Percentiles rank a stretch among this genome's conserved stretches.
Evolutionary conservation across 2,329 filamentous ascomycete genomes (phyloP).

Genomic region (Alternaria incomplexa): DNA sequence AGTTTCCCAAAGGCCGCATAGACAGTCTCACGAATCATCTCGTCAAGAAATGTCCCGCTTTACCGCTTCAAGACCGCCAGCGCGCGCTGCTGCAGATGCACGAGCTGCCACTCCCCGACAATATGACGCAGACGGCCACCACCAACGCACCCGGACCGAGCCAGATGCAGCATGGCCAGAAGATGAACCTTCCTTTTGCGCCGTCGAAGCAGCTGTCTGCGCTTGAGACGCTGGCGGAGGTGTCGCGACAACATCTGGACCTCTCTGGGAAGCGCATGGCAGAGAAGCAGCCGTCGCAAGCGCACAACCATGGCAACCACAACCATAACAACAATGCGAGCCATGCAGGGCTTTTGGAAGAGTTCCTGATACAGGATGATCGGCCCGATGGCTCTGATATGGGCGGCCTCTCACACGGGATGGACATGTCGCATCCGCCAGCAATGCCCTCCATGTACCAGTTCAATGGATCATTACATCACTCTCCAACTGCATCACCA

Average conservation of each 20-base stretch:
- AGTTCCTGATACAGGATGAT: constrained; percentile 49
- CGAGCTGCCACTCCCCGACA: constrained; percentile 63
- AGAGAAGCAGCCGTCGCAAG: constrained; percentile 36
- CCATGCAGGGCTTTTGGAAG: constrained; percentile 42
- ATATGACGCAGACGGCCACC: constrained; percentile 34
- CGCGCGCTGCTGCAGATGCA: constrained; percentile 75
- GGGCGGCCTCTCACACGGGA: constrained; percentile 31
- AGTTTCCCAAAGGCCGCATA: constrained; percentile 85
- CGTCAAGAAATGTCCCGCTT: constrained; percentile 83
- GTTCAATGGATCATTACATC: constrained; percentile 44
- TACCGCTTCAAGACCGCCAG: constrained; percentile 75
- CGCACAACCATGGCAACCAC: constrained; percentile 16
- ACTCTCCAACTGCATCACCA: constrained; percentile 45
- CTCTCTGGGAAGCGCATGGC: constrained; percentile 54
- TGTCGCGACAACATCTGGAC: constrained; percentile 76
- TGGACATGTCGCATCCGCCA: constrained; percentile 42
- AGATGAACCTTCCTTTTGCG: constrained; percentile 51
- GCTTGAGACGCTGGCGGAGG: constrained; percentile 85
- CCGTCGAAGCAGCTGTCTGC: constrained; percentile 72
- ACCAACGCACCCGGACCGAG: constrained; percentile 17
- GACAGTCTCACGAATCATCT: constrained; percentile 83
- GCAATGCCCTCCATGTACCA: constrained; percentile 49
- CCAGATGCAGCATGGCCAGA: constrained; percentile 35
- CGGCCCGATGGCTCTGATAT: constrained; percentile 39
- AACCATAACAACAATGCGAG: constrained; percentile 17